phyloP scores from a whole-genome alignment of 192 early-diverging fungal genomes.

The Backusella australiensis region DNA sequence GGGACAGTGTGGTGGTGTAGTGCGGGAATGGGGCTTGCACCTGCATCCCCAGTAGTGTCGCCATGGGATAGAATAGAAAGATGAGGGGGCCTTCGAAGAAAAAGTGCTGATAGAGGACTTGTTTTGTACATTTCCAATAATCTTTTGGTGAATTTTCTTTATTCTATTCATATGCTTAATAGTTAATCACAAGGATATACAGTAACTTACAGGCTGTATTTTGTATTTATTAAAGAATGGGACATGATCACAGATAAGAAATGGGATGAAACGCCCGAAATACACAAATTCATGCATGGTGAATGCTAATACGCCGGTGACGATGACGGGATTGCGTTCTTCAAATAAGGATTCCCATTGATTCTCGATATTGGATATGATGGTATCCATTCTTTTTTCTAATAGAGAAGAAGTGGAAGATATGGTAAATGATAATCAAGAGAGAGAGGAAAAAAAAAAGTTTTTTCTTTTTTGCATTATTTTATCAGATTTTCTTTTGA shows the following conservation, averaged over 20 bases:
- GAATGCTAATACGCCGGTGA: slow-evolving; percentile 75
- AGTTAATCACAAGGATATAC: no score
- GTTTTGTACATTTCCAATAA: slow-evolving; percentile 66
- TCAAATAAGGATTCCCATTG: slow-evolving; percentile 63
- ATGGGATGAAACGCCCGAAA: slow-evolving; percentile 87
- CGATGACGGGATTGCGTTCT: slow-evolving; percentile 66
- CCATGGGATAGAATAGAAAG: slow-evolving; percentile 83
- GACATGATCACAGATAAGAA: slow-evolving; percentile 79
- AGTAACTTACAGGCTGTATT: slow-evolving; percentile 65
- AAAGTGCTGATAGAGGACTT: slow-evolving; percentile 77
- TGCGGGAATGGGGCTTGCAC: slow-evolving; percentile 82
- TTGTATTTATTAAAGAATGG: slow-evolving; percentile 86
- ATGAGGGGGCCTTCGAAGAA: slow-evolving; percentile 86
- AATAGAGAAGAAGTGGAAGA: background rate
- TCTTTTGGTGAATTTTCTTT: slow-evolving; percentile 61
- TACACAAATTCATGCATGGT: slow-evolving; percentile 88
- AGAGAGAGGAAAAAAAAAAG: background rate
- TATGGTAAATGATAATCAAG: no score
- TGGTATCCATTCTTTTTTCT: background rate
- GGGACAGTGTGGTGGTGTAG: slow-evolving; percentile 50
- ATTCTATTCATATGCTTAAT: slow-evolving; percentile 29
- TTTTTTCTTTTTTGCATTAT: background rate
- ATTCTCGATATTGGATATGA: slow-evolving; percentile 34
- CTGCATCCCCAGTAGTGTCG: slow-evolving; percentile 80
- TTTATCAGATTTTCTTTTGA: no score